Evolutionary conservation across 257 asterid genomes (phyloP).

Genomic region (Oldenlandia corymbosa): DNA sequence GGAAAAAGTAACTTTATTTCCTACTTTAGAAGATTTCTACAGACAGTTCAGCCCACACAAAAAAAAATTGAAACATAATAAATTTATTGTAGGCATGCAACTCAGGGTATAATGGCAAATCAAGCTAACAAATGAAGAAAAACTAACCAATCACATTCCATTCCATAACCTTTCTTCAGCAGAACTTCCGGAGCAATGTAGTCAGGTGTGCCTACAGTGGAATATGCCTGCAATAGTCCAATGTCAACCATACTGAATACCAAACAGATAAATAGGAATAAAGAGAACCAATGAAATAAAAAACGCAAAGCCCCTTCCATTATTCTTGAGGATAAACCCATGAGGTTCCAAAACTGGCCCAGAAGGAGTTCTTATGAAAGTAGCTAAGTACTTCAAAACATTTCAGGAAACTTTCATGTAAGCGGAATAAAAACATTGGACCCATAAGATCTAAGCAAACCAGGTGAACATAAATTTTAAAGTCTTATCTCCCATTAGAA

Average conservation of each 20-base stretch:
- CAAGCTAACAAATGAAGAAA: slow-evolving; percentile 7
- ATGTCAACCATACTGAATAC: background rate
- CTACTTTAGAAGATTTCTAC: background rate
- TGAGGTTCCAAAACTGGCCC: background rate
- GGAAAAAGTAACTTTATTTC: background rate
- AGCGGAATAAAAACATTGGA: background rate
- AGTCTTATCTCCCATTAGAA: background rate
- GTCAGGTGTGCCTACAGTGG: slow-evolving; percentile 98
- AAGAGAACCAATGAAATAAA: background rate
- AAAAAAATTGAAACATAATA: too few relatives aligned
- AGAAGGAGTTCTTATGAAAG: background rate
- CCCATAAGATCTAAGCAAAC: too few relatives aligned
- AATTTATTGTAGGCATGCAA: background rate
- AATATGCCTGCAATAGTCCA: slow-evolving; percentile 70
- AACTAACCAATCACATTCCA: slow-evolving; percentile 99
- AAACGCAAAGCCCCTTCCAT: background rate
- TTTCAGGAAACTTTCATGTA: background rate
- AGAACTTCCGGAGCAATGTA: slow-evolving; percentile 96
- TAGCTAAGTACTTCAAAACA: background rate
- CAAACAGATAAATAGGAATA: background rate
- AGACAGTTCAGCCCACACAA: too few relatives aligned
- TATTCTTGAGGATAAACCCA: background rate
- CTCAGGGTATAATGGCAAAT: background rate
- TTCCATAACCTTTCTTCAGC: slow-evolving; percentile 93
- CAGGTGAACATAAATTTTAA: background rate